Evolutionary conservation across 129 eudicot genomes (phyloP).

Genomic region (Erigeron canadensis): DNA sequence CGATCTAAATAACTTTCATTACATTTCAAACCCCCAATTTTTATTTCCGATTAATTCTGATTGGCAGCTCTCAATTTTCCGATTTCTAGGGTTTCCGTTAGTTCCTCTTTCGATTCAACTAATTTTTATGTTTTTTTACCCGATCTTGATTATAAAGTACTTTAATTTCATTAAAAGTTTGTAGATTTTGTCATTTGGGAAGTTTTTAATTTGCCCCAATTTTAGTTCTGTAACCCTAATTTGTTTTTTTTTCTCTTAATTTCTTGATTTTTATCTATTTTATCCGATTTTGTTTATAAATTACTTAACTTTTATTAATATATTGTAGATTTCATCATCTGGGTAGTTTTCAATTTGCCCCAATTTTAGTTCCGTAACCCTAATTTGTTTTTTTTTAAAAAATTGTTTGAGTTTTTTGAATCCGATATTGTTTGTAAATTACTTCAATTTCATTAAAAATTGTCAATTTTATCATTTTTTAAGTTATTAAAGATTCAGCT

Average conservation of each 20-base stretch:
- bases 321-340: too few species aligned
- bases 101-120: constrained; percentile 32
- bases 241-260: constrained; percentile 1
- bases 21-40: too few species aligned
- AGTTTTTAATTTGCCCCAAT: constrained; percentile 9
- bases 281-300: constrained; percentile 5
- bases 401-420: not conserved
- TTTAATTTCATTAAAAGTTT: not conserved
- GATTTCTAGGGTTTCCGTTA: constrained; percentile 34
- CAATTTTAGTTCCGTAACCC: constrained; percentile 17
- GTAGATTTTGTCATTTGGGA: constrained; percentile 1
- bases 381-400: constrained; percentile 10
- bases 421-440: not conserved
- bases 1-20: too few species aligned
- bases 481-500: too few species aligned
- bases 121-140: constrained; percentile 16
- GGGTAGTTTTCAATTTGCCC: constrained; percentile 21
- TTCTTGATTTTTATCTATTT: constrained; percentile 11
- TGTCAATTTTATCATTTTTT: too few species aligned
- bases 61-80: not conserved
- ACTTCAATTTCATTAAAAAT: too few species aligned
- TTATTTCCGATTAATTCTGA: too few species aligned
- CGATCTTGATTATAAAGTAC: constrained; percentile 4
- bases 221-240: not conserved
- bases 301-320: too few species aligned